Percentiles rank a stretch among this genome's conserved stretches.
Conservation (phyloP, 2,329 filamentous ascomycete species). For the Ceratocystis albifundus region DNA sequence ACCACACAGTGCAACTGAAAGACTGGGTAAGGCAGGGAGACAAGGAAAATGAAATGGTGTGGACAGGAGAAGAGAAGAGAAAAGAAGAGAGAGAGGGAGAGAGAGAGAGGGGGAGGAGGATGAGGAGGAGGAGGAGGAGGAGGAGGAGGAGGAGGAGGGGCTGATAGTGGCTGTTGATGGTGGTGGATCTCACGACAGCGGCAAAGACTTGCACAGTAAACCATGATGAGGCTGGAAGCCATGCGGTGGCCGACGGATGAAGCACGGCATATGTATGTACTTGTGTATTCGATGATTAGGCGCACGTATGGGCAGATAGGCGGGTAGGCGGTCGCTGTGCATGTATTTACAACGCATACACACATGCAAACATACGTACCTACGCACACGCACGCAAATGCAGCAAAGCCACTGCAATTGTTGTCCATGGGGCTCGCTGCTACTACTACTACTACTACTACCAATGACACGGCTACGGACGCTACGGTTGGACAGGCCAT, state of each 20-base stretch:
- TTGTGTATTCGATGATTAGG: background rate
- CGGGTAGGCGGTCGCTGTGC: background rate
- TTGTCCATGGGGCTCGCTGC: background rate
- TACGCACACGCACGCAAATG: constrained; percentile 1
- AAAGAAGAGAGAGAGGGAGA: no score
- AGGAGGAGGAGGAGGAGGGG: background rate
- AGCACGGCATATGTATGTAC: background rate
- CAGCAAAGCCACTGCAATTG: background rate
- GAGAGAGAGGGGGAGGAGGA: no score
- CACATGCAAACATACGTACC: constrained; percentile 7
- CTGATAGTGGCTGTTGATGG: background rate
- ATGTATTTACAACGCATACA: background rate
- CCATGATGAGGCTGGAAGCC: background rate
- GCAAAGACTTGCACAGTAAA: background rate
- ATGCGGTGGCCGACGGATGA: background rate
- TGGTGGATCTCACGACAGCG: background rate
- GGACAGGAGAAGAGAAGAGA: background rate
- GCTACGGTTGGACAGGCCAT: no score
- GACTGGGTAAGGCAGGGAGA: background rate
- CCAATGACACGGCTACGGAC: no score
- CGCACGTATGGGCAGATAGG: background rate
- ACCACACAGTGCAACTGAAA: background rate
- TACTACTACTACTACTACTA: no score
- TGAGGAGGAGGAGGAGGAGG: background rate
- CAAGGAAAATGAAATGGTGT: no score